Base-by-base conservation (phyloP, 495 filamentous ascomycete species). In the Penicillium pancosmium region DNA sequence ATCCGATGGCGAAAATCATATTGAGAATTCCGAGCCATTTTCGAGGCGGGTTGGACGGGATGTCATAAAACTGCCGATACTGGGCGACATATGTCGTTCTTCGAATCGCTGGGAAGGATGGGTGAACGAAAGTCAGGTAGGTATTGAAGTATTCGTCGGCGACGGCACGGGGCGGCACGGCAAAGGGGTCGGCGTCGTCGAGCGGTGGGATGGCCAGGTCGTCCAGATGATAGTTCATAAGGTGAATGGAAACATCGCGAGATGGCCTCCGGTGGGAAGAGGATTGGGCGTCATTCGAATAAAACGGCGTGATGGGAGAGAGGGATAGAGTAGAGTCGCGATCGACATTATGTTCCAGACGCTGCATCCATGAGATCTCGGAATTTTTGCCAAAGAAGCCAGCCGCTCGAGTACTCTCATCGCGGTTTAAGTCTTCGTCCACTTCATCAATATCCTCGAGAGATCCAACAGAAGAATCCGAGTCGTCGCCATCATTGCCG, bases 351-450 rank as follows among this genome's bases (percentile, higher is more conserved):
- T 73, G 65, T 13, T 75, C 69, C 7, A 79, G 50, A 51, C 68
- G 67, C 56, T 82, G 83, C 58, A 88, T 80, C 87, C 87, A 89
- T 25, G 75, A 68, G 19, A 87, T 67, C 44, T 86, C 85, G 0
- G 86, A 88, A 50, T 78, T 86, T 61, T 87, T 87, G 19, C 86
- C 86, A 55, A 86, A 75, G 65, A 81, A 88, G 0, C 86, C 86
- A 18, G 79, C 81, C 0, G 78, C 75, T 12, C 79, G 68, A 21
- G 76, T 69, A 16, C 67, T 72, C 44, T 81, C 78, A 46, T 68
- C 82, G 5, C 75, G 78, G 62, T 85, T 84, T 15, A 82, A 62
- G 56, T 89, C 87, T 58, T 88, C 82, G 9, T 82, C 75, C 12
- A 88, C 73, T 6, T 77, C 62, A 64, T 88, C 87, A 9, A 86